Base-by-base conservation (phyloP, 805 yeast species). In the Aciculoconidium aculeatum region DNA sequence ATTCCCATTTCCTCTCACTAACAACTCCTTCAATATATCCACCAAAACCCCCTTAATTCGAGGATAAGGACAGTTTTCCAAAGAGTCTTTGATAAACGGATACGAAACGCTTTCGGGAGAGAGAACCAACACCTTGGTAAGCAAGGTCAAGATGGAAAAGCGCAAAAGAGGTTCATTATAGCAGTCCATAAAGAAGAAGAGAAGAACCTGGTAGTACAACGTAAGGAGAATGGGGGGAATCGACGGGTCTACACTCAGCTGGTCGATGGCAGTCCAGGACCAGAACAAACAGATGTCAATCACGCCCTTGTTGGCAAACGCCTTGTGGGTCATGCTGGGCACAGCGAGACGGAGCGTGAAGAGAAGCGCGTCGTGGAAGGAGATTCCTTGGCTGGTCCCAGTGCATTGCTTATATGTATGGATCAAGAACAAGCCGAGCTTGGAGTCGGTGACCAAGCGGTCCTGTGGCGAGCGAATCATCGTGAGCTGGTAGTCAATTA, bases 21-120 rank as follows among this genome's bases (percentile, higher is more conserved):
- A 51, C 38, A 86, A 61, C 41, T 79, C 85, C 49, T 80, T 85
- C 45, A 86, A 66, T 14, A 85, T 75, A 4, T 79, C 74, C 11
- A 85, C 68, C 20, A 76, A 55, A 3, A 75, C 75, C 14, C 79
- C 65, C 41, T 76, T 75, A 13, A 74, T 71, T 21, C 70, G 69
- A 21, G 67, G 75, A 45, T 67, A 74, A 2, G 92, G 88, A 45
- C 90, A 81, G 29, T 70, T 62, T 16, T 62, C 58, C 28, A 90
- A 60, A 1, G 86, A 67, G 45, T 84, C 86, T 14, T 65, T 47
- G 10, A 85, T 58, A 47, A 81, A 83, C 3, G 61, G 58, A 53
- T 75, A 84, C 0, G 81, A 55, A 8, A 65, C 53, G 1, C 61
- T 59, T 35, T 82, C 84, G 0, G 77, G 72, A 17, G 77, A 53